phyloP scores from a whole-genome alignment of 306 rosid genomes.

The Trifolium repens region DNA sequence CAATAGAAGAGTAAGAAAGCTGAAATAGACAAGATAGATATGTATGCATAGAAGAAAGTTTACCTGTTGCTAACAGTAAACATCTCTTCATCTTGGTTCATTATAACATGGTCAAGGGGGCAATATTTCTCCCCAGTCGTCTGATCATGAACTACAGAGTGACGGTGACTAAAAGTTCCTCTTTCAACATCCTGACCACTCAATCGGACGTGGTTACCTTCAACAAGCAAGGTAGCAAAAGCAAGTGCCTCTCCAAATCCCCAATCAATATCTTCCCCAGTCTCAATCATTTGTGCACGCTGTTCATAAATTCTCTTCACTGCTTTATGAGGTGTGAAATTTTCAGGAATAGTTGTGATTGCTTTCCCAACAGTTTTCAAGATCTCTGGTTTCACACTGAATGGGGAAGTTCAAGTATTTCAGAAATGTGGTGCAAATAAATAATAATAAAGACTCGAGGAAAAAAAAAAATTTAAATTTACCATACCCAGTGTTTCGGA shows the following conservation, averaged over 20 bases:
- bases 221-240: constrained; percentile 84
- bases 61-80: constrained; percentile 99
- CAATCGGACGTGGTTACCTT: constrained; percentile 92
- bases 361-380: constrained; percentile 93
- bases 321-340: constrained; percentile 84
- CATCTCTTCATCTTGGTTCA: constrained; percentile 91
- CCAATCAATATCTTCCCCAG: constrained; percentile 97
- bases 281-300: constrained; percentile 90
- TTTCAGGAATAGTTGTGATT: constrained; percentile 76
- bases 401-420: constrained; percentile 30
- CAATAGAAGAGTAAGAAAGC: not conserved
- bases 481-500: constrained; percentile 88
- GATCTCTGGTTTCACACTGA: constrained; percentile 92
- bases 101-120: constrained; percentile 81
- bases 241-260: constrained; percentile 97
- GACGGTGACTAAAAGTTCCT: constrained; percentile 97
- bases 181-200: constrained; percentile 99
- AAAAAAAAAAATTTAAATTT: constrained; percentile 29
- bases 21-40: not conserved
- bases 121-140: constrained; percentile 83
- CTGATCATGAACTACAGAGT: constrained; percentile 92
- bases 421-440: constrained; percentile 16
- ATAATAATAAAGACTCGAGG: constrained; percentile 7
- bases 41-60: constrained; percentile 22
- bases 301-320: constrained; percentile 89